phyloP scores from a whole-genome alignment of 441 rosid species.

The Pelargonium fulgidum region DNA sequence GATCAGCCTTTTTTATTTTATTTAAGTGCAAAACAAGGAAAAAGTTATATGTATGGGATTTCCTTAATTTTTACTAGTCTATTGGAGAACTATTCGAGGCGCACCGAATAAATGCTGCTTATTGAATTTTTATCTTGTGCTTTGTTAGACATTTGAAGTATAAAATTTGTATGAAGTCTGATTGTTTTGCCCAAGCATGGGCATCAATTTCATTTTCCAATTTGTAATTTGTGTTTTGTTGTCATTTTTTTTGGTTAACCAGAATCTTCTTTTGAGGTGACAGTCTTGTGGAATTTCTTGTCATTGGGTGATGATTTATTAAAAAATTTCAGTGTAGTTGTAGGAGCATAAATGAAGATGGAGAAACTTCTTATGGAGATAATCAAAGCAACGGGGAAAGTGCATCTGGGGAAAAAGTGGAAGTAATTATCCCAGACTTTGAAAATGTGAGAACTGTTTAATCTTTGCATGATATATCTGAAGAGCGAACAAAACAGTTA shows the following conservation, averaged over 20 bases:
- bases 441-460: slow-evolving; percentile 43
- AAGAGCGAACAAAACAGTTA: not conserved
- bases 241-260: not conserved
- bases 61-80: slow-evolving; percentile 4
- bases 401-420: slow-evolving; percentile 39
- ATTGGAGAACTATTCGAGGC: not conserved
- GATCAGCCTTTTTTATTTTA: not conserved
- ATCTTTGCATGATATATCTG: not conserved
- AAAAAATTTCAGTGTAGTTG: slow-evolving; percentile 21
- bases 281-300: not conserved
- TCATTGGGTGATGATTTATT: slow-evolving; percentile 10
- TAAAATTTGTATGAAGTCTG: not conserved
- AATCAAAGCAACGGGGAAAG: slow-evolving; percentile 41
- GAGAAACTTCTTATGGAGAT: slow-evolving; percentile 51
- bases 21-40: too few species aligned
- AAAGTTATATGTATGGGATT: not conserved
- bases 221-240: not conserved
- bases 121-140: not conserved
- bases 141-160: not conserved
- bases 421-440: slow-evolving; percentile 24
- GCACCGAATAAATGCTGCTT: slow-evolving; percentile 3
- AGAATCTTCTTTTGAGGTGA: not conserved
- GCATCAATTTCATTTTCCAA: not conserved
- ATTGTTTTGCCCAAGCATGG: slow-evolving; percentile 4
- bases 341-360: slow-evolving; percentile 61